Base-by-base conservation (phyloP, 225 moss, liverwort and hornwort genomes). In the Anthoceros angustus region DNA sequence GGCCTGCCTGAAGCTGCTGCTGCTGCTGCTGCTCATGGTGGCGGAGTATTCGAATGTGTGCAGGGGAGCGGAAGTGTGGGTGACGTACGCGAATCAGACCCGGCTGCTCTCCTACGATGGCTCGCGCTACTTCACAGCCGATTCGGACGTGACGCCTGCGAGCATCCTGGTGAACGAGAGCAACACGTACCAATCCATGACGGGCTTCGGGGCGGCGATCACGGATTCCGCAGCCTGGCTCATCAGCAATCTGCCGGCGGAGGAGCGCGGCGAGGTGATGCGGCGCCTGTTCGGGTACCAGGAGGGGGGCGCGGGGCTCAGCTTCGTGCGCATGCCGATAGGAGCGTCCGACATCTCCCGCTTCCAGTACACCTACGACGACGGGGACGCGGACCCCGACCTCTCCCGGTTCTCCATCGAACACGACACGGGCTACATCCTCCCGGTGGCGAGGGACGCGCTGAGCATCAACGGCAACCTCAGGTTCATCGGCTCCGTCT, bases 191-290 rank as follows among this genome's bases (percentile, higher is more conserved):
- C 80, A 80, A 55, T 76, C 77, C 25, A 77, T 79, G 15, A 79
- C 72, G 62, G 77, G 82, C 16, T 79, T 77, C 38, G 82, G 82
- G 9, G 82, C 79, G 7, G 26, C 77, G 0, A 76, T 83, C 20
- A 83, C 79, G 0, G 82, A 83, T 72, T 83, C 75, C 1, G 77
- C 82, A 12, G 77, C 77, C 12, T 79, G 72, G 82, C 68, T 82
- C 16, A 67, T 78, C 38, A 70, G 20, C 63, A 77, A 61, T 42
- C 79, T 82, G 8, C 74, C 77, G 0, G 14, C 62, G 2, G 66
- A 65, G 5, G 70, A 75, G 43, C 72, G 69, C 10, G 2, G 25
- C 8, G 68, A 21, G 5, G 62, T 62, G 4, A 74, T 80, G 73
- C 77, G 79, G 61, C 65, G 67, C 43, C 76, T 82, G 38, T 76